Evolutionary conservation across 345 rosid genomes (phyloP), one percentile per base, ranked within the genome.

Genomic region (Kandelia obovata): DNA sequence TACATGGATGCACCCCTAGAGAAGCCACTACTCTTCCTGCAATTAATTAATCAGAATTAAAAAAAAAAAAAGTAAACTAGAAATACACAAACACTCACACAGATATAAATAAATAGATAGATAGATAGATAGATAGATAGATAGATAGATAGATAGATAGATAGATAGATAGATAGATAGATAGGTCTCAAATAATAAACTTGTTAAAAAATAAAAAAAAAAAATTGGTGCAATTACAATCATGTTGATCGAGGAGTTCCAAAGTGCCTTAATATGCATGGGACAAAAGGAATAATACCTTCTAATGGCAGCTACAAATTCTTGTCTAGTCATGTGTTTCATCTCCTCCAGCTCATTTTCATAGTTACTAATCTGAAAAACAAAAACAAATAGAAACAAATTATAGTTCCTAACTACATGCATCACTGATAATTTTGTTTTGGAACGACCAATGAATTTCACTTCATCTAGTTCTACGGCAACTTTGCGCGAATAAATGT

Each of bases 1-100:
- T 96, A 96, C 96, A 96, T 90, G 28, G 99, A 96, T 68, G 99
- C 99, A 61, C 99, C 99, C 51, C 99, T 89, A 0, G 99, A 96
- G 75, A 96, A 96, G 58, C 98, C 99, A 58, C 98, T 96, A 75
- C 99, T 96, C 80, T 96, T 96, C 88, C 99, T 96, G 83, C 17
- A 52, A 47, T 56, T 55, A 47, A 66, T 32, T 17, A 53, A 13
- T 21, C 34, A 49, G 64, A 53, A 53, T 35, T 5, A n/a, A 20
- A 58, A 46, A 3, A 13, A 21, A n/a, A 20, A 58, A 46, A 3
- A 13, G 5, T 53, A 57, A 63, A 23, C n/a, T 5, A 17, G 39
- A 30, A 43, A 10, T 5, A n/a, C 6, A 20, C 27, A 5, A n/a
- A 4, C 20, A 52, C 26, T 17, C 13, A 10, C 28, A 49, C 5